Evolutionary conservation across 495 filamentous ascomycete species (phyloP).

Genomic region (Arthonia radiata): DNA sequence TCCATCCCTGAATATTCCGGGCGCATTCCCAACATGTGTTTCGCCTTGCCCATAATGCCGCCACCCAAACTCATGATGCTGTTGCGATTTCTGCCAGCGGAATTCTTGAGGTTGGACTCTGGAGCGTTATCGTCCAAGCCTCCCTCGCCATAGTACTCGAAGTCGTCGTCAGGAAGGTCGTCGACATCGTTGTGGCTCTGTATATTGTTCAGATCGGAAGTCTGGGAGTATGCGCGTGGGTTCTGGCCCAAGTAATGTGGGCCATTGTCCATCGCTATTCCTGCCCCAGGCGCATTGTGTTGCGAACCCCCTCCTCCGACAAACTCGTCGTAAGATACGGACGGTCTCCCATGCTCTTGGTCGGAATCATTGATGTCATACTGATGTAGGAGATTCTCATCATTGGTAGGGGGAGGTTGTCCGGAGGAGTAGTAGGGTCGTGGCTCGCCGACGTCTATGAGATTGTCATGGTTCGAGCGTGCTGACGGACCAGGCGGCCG

Average conservation of each 20-base stretch:
- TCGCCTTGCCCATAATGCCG: constrained; percentile 61
- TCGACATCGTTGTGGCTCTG: constrained; percentile 73
- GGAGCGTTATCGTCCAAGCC: constrained; percentile 34
- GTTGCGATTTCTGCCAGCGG: constrained; percentile 39
- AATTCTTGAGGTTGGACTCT: constrained; percentile 18
- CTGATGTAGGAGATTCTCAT: constrained; percentile 47
- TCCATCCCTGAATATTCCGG: constrained; percentile 96
- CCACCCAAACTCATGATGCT: constrained; percentile 71
- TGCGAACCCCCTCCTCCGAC: constrained; percentile 32
- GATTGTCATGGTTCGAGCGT: constrained; percentile 1
- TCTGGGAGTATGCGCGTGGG: constrained; percentile 51
- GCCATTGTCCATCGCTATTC: constrained; percentile 25
- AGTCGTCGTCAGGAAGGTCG: constrained; percentile 51
- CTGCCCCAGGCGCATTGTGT: constrained; percentile 21
- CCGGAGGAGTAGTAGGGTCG: constrained; percentile 47
- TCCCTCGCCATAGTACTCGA: constrained; percentile 32
- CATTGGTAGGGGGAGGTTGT: constrained; percentile 43
- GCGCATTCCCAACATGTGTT: constrained; percentile 76
- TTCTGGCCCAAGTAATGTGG: constrained; percentile 12
- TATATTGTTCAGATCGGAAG: constrained; percentile 63
- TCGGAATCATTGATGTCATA: constrained; percentile 44
- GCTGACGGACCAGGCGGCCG: constrained; percentile 1
- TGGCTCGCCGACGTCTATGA: constrained; percentile 43
- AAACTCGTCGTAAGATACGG: constrained; percentile 85
- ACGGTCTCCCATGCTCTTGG: constrained; percentile 32